Evolutionary conservation across 495 filamentous ascomycete species (phyloP), one percentile per base, ranked within the genome.

Genomic region (Tirmania nivea): DNA sequence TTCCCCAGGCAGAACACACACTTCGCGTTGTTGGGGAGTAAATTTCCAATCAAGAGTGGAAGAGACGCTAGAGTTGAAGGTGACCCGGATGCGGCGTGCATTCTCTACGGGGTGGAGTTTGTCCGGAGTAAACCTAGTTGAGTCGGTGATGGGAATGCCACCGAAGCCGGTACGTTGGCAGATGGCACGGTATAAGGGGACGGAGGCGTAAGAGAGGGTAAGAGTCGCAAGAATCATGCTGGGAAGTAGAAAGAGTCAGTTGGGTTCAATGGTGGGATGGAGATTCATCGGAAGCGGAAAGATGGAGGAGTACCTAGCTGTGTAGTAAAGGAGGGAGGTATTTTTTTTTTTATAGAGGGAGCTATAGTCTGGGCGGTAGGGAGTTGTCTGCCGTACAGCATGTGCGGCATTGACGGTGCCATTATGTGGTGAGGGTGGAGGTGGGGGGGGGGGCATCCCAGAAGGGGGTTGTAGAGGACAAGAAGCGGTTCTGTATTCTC

Each of bases 41-140:
- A 99, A 99, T 64, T 93, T 94, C 90, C 90, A 99, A 3, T 88
- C 87, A 50, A 99, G 74, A 11, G 94, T 78, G 65, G 95, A 89
- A 0, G 90, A 96, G 2, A 94, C 86, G 5, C 84, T 92, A 48
- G 86, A 83, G 60, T 83, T 86, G 75, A 99, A 99, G 42, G 92
- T 95, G 52, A 99, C 88, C 34, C 88, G 84, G 51, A 99, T 82
- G 31, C 90, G 86, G 51, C 79, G 81, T 20, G 83, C 81, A 63
- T 75, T 69, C 2, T 76, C 82, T n/a, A 93, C 81, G 19, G 90
- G 90, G 25, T 74, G 72, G 34, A 96, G 77, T 35, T 66, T 71
- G 57, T 74, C 73, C 59, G 72, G 72, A 51, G 63, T 63, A 52
- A 73, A 74, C 68, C 94, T 86, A n/a, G 71, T 73, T 3, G 76